Evolutionary conservation across 306 rosid genomes (phyloP).

Genomic region (Vigna trinervia): DNA sequence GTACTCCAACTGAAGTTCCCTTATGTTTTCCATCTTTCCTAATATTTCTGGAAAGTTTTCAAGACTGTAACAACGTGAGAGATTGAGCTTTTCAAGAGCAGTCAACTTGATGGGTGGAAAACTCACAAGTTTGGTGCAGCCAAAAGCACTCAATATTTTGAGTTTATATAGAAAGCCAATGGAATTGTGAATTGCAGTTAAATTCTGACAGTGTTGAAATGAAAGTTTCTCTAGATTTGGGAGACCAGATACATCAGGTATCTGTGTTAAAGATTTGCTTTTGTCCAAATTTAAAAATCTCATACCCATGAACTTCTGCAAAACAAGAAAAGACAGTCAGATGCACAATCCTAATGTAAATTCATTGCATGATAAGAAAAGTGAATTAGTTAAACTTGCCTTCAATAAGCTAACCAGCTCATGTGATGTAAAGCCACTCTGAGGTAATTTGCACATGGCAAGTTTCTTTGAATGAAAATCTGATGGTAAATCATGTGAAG

Average conservation of each 20-base stretch:
- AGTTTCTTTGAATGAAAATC: constrained; percentile 12
- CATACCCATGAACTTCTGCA: not conserved
- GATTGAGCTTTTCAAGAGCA: constrained; percentile 3
- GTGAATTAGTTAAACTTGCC: not conserved
- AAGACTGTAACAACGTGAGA: constrained; percentile 1
- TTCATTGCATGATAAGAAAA: not conserved
- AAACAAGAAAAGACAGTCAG: not conserved
- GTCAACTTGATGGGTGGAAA: not conserved
- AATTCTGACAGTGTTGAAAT: not conserved
- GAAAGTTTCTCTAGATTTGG: constrained; percentile 8
- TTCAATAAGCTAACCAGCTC: not conserved
- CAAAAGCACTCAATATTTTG: not conserved
- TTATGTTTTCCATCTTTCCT: constrained; percentile 1
- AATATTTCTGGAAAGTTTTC: constrained; percentile 6
- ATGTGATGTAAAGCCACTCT: not conserved
- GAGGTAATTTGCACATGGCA: constrained; percentile 3
- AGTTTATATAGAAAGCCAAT: not conserved
- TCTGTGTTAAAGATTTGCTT: not conserved
- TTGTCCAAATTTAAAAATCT: not conserved
- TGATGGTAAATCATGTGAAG: constrained; percentile 4
- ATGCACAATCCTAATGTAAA: not conserved
- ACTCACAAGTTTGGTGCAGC: not conserved
- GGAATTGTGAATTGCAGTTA: constrained; percentile 5
- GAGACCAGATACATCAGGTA: constrained; percentile 27
- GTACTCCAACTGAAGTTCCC: not conserved